A percentile compares a stretch with the other conserved stretches of the same genome.
Conservation (phyloP, 495 filamentous ascomycete genomes). For the Aspergillus baeticus region DNA sequence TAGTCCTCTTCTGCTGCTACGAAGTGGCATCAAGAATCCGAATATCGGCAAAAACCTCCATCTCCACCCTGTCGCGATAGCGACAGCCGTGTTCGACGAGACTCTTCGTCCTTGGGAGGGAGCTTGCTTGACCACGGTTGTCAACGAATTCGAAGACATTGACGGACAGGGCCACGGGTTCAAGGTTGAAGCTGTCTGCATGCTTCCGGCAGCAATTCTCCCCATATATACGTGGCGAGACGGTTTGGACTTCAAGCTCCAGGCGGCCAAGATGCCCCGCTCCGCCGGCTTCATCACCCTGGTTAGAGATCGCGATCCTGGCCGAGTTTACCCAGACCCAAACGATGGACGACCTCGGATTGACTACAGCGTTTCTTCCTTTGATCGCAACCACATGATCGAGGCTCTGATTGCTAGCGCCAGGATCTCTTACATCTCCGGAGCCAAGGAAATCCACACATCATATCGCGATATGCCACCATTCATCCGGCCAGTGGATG, state of each 20-base stretch:
- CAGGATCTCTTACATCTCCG: conserved; percentile 73
- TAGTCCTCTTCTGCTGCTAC: conserved; percentile 71
- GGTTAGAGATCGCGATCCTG: conserved; percentile 68
- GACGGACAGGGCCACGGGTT: conserved; percentile 81
- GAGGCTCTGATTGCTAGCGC: conserved; percentile 69
- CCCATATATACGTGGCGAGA: conserved; percentile 60
- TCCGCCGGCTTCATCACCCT: conserved; percentile 69
- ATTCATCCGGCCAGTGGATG: conserved; percentile 57
- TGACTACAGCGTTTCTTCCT: conserved; percentile 64
- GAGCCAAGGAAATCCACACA: conserved; percentile 75
- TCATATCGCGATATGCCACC: conserved; percentile 56
- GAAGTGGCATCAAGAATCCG: conserved; percentile 70
- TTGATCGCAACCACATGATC: conserved; percentile 67
- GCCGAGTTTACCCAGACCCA: conserved; percentile 74
- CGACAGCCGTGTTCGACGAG: conserved; percentile 63
- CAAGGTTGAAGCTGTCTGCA: conserved; percentile 71
- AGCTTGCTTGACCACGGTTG: conserved; percentile 70
- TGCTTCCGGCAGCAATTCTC: conserved; percentile 61
- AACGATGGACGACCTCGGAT: conserved; percentile 60
- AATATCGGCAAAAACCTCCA: conserved; percentile 86
- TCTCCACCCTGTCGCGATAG: conserved; percentile 69
- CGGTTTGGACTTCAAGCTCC: conserved; percentile 67
- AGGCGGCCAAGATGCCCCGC: conserved; percentile 58
- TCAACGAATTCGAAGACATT: conserved; percentile 76
- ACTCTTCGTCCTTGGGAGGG: conserved; percentile 78